Evolutionary conservation across 768 basidiomycete species (phyloP).

Genomic region (Termitomyces heimii): DNA sequence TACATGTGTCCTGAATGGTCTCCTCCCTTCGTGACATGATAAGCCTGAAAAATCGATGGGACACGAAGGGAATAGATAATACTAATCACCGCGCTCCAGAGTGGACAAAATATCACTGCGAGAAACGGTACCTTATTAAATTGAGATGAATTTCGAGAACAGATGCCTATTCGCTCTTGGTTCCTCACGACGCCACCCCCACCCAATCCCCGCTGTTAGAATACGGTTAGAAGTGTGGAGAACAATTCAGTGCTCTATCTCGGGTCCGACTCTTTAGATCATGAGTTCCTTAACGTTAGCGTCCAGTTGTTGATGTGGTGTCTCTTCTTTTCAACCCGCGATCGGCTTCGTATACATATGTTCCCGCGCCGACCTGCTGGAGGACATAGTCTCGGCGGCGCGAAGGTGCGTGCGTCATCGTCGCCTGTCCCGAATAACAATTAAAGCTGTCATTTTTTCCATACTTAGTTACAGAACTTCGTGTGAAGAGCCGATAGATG

Average conservation of each 20-base stretch:
- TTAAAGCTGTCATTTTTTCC: not conserved
- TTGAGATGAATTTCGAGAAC: not conserved
- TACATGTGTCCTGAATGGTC: not conserved
- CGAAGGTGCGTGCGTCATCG: conserved; percentile 2
- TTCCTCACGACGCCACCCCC: not conserved
- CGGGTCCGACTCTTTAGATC: not conserved
- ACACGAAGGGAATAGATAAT: not conserved
- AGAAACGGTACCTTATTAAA: not conserved
- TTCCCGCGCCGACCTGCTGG: not conserved
- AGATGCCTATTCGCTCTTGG: no score
- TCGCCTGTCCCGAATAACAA: not conserved
- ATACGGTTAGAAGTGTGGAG: not conserved
- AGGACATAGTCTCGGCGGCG: not conserved
- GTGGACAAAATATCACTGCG: not conserved
- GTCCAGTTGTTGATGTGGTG: not conserved
- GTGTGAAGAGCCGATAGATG: not conserved
- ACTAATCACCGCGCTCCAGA: not conserved
- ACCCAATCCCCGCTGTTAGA: not conserved
- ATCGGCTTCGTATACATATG: not conserved
- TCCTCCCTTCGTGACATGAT: no score
- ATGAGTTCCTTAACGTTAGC: not conserved
- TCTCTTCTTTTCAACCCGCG: not conserved
- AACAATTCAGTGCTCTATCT: not conserved
- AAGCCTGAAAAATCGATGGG: no score
- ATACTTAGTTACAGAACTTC: not conserved